phyloP scores from a whole-genome alignment of 2,329 filamentous ascomycete genomes.

The Didymella glomerata region DNA sequence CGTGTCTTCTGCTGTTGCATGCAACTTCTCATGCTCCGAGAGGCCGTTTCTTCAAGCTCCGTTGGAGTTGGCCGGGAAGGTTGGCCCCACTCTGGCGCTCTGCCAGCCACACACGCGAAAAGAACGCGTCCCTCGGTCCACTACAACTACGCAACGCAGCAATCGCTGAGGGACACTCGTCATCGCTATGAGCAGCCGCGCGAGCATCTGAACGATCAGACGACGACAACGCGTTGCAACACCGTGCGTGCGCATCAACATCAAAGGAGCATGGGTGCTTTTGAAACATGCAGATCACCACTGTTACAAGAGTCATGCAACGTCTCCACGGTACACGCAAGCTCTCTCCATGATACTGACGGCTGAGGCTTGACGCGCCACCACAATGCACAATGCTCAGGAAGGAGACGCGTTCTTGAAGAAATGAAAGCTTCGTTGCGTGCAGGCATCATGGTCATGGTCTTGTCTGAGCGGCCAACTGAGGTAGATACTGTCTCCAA shows the following conservation, averaged over 20 bases:
- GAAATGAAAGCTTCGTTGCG: slow-evolving; percentile 3
- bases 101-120: slow-evolving; percentile 2
- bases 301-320: slow-evolving; percentile 20
- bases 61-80: not conserved
- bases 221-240: not conserved
- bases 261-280: not conserved
- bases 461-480: not conserved
- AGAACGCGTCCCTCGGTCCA: slow-evolving; percentile 1
- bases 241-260: slow-evolving; percentile 5
- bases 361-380: slow-evolving; percentile 4
- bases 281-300: slow-evolving; percentile 19
- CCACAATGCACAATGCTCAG: slow-evolving; percentile 11
- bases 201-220: slow-evolving; percentile 4
- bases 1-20: no score
- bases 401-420: slow-evolving; percentile 15
- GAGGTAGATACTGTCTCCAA: slow-evolving; percentile 10
- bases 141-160: not conserved
- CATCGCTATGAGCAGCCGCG: no score
- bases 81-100: slow-evolving; percentile 9
- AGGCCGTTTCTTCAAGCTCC: not conserved
- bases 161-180: not conserved
- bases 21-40: no score
- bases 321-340: slow-evolving; percentile 23
- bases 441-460: slow-evolving; percentile 14
- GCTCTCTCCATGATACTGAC: slow-evolving; percentile 13